A percentile compares a stretch with the other conserved stretches of the same genome.
Evolutionary conservation across 2,329 filamentous ascomycete genomes (phyloP).

Genomic region (Colletotrichum lindemuthianum): DNA sequence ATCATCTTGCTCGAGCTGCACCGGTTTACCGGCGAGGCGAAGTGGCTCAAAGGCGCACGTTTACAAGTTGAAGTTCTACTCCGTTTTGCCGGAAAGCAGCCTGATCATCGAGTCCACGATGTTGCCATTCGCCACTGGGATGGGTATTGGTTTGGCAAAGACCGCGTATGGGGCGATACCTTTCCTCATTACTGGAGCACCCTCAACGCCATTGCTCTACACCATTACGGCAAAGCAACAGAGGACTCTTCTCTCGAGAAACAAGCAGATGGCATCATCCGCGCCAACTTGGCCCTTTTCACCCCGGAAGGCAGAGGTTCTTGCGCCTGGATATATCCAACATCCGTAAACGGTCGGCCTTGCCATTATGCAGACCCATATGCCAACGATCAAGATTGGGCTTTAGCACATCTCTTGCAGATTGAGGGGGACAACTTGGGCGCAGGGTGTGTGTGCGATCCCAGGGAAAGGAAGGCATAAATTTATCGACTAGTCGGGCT

Average conservation of each 20-base stretch:
- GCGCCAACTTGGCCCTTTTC: conserved; percentile 27
- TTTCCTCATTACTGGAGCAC: conserved; percentile 36
- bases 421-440: conserved; percentile 18
- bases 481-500: not conserved
- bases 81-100: conserved; percentile 30
- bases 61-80: conserved; percentile 25
- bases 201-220: conserved; percentile 26
- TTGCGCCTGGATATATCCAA: conserved; percentile 34
- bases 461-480: not conserved
- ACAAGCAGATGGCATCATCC: conserved; percentile 17
- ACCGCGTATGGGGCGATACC: conserved; percentile 33
- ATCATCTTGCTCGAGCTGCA: conserved; percentile 58
- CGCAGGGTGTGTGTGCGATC: no score
- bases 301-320: conserved; percentile 24
- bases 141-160: conserved; percentile 34
- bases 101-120: conserved; percentile 32
- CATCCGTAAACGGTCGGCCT: conserved; percentile 25
- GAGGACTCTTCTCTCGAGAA: not conserved
- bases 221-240: conserved; percentile 24
- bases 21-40: conserved; percentile 51
- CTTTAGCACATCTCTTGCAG: conserved; percentile 27
- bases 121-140: conserved; percentile 34
- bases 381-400: conserved; percentile 34
- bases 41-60: conserved; percentile 44
- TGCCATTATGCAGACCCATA: conserved; percentile 31